Evolutionary conservation across 371 early-diverging fungal genomes (phyloP), one percentile per base, ranked within the genome.

Genomic region (Mucor ambiguus): DNA sequence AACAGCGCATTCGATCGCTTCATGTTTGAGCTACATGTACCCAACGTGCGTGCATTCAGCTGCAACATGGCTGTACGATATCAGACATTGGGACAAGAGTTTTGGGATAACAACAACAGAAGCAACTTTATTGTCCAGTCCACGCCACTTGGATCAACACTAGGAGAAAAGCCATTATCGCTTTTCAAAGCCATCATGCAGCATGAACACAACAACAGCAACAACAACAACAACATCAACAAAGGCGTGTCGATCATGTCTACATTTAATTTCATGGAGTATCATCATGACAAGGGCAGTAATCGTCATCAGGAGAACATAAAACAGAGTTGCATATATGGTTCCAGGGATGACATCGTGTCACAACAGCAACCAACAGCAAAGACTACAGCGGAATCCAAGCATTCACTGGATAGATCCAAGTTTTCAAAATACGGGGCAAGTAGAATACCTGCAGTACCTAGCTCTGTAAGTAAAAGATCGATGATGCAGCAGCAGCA

Each of bases 21-120:
- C 35, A n/a, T 49, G 46, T 67, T 72, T 61, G 38, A 64, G 5
- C 35, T 72, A n/a, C 18, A 32, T 16, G 63, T 60, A 9, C 16
- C 63, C 16, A 49, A 62, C n/a, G 18, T 24, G 10, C 49, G 33
- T 9, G 22, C 32, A 61, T 62, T 38, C n/a, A 37, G 37, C 12
- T 62, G 63, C 24, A 29, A 54, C n/a, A 73, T 92, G 60, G 90
- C 90, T 22, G 76, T 91, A 11, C 70, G 82, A 33, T 91, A 89
- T 67, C 68, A 74, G 8, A 88, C 88, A 35, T 69, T 71, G 41
- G 82, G 83, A 32, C 76, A 76, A n/a, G 86, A 85, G 68, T 80
- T 78, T 70, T 92, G 93, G 93, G 93, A 92, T 75, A 90, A 88
- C 70, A 89, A 91, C 78, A 64, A 68, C 30, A 87, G 87, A 10